Evolutionary conservation across 108 stramenopile genomes (phyloP), one percentile per base, ranked within the genome.

Genomic region (Cyclotella baltica): DNA sequence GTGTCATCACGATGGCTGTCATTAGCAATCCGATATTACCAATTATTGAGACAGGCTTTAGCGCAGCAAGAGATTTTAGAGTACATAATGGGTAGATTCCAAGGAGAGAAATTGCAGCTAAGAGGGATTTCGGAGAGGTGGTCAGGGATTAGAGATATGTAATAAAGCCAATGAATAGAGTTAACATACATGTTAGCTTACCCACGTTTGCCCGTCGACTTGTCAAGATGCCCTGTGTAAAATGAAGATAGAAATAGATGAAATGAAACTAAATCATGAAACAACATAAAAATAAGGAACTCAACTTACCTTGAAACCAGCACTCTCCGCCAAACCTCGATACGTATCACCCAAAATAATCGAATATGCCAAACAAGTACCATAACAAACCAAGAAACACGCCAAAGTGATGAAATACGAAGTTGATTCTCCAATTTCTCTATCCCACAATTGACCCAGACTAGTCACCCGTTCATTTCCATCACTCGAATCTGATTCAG

Each of bases 371-470:
- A 97, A 69, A 53, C 89, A 88, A 25, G 92, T 88, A 11, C 92
- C 88, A 63, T 92, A 88, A 59, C 92, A 89, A 25, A 88, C 93
- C 25, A 90, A 67, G 47, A 96, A 80, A 63, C 84, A 88, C 16
- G 87, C 81, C 13, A 87, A 59, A n/a, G 90, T 85, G 2, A 97
- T 76, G 15, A 97, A 46, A 88, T 91, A 94, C 0, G 94, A 85
- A 13, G 86, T 63, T 20, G 75, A 79, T 25, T 64, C 33, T 9
- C 90, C 87, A 28, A 94, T 81, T 47, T 86, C 76, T 37, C 89
- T 72, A 53, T 91, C 86, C 98, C 98, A 98, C 25, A 96, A 82
- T 66, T 98, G 91, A 20, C 91, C 90, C 40, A 97, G 77, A 47
- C 85, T 86, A 8, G 63, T 81, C 1, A 80, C 66, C 53, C 22